A percentile compares a stretch with the other conserved stretches of the same genome.
Conservation (phyloP, 257 asterid genomes). For the Solanum bulbocastanum region DNA sequence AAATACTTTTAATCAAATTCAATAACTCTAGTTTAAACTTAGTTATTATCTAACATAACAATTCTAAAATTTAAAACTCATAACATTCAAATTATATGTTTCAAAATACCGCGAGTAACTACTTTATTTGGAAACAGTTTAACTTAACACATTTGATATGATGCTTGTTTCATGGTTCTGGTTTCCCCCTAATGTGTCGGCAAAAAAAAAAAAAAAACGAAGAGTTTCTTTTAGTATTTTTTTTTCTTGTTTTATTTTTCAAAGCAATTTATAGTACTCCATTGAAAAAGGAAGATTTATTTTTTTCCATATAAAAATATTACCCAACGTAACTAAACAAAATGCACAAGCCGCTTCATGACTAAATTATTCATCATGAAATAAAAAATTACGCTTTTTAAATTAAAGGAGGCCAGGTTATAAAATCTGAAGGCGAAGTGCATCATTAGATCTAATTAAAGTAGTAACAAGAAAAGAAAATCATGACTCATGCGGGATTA, state of each 20-base stretch:
- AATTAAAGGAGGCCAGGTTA: background rate
- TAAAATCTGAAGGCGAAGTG: background rate
- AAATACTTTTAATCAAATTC: background rate
- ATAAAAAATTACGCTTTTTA: background rate
- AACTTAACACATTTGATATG: background rate
- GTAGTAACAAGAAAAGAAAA: background rate
- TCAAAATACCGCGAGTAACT: background rate
- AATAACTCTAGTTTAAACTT: background rate
- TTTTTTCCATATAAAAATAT: background rate
- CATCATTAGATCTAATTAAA: background rate
- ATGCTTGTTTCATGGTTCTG: constrained; percentile 16
- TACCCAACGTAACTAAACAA: background rate
- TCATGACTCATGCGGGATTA: background rate
- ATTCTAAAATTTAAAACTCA: background rate
- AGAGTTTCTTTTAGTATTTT: background rate
- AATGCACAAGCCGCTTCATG: background rate
- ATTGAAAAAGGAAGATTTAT: background rate
- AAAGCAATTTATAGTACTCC: background rate
- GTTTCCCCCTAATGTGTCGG: constrained; percentile 28
- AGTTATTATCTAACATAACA: background rate
- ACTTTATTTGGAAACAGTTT: background rate
- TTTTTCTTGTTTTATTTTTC: background rate
- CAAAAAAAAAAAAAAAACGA: background rate
- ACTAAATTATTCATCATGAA: constrained; percentile 4
- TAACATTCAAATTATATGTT: background rate